Evolutionary conservation across 2,329 filamentous ascomycete species (phyloP), one percentile per base, ranked within the genome.

Genomic region (Colletotrichum sp.): DNA sequence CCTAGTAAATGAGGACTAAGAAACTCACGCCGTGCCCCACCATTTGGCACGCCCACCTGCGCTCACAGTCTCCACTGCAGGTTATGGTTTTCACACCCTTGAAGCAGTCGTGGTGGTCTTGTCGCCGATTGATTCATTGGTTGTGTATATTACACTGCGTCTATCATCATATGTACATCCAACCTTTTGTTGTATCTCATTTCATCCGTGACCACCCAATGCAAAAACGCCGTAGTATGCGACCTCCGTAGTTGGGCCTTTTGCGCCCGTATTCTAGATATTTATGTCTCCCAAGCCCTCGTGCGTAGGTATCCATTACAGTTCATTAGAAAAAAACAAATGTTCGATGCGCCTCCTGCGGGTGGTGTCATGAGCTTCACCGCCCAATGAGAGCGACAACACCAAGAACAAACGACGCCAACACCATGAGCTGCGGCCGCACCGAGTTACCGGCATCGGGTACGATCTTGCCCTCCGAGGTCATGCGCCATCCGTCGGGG

Each of bases 401-500:
- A 66, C 74, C 75, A 76, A 78, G 60, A 59, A 81, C 68, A 68
- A 85, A 77, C 26, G 81, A 80, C 18, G 77, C 59, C 68, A 82
- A 70, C 66, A 82, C 66, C 62, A 81, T 76, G 36, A 81, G 55
- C 71, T 81, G 78, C 30, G 80, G 77, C 9, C 77, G 72, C 18
- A 80, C 66, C 8, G 78, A 73, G 16, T 90, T 89, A 81, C 91
- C 92, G 87, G 92, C 91, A 85, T 90, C 91, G 82, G 94, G 94
- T 81, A 95, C 89, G 81, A 97, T 92, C 88, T 96, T 96, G 82
- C 95, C 95, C 79, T 92, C 91, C 77, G 92, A 89, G 67, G 93
- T 95, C 85, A 97, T 95, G 77, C 93, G 90, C 95, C 95, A 98
- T 76, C 95, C 95, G 80, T 89, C 91, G 55, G 96, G 95, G 75